A percentile compares a stretch with the other conserved stretches of the same genome.
These are phyloP conservation scores for Casuarina glauca DNA, from an alignment of 306 rosid genomes.

Conservation along the genomic window DNA sequence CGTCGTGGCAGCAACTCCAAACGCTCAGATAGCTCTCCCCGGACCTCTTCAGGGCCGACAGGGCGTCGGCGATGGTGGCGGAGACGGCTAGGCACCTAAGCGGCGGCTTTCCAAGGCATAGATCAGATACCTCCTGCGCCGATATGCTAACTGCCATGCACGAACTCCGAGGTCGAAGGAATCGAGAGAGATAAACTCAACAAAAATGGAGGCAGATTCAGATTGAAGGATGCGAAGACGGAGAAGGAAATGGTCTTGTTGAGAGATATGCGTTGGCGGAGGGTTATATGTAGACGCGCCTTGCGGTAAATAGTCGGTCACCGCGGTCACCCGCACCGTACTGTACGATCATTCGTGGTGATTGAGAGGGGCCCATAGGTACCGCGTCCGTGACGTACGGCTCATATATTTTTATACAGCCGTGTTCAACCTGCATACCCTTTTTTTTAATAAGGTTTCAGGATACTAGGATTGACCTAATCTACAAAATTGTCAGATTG, in stretches of 20 bases:
- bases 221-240: neutral
- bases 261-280: neutral
- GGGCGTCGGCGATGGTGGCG: slow-evolving; percentile 66
- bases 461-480: too few relatives aligned
- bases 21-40: slow-evolving; percentile 55
- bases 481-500: too few relatives aligned
- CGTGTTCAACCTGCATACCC: too few relatives aligned
- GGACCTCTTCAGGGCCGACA: slow-evolving; percentile 44
- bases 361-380: neutral
- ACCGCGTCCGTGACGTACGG: neutral
- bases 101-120: slow-evolving; percentile 87
- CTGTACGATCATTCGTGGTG: neutral
- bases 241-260: neutral
- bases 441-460: too few relatives aligned
- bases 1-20: slow-evolving; percentile 54
- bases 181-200: neutral
- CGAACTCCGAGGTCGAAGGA: slow-evolving; percentile 6
- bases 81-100: slow-evolving; percentile 49
- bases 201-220: too few relatives aligned
- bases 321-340: neutral
- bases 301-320: slow-evolving; percentile 28
- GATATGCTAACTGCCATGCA: slow-evolving; percentile 76
- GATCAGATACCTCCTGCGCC: slow-evolving; percentile 58
- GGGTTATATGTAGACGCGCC: neutral
- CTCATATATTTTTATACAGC: too few relatives aligned